A percentile compares a stretch with the other conserved stretches of the same genome.
Conservation (phyloP, 306 rosid genomes). For the Dalbergia cultrata region DNA sequence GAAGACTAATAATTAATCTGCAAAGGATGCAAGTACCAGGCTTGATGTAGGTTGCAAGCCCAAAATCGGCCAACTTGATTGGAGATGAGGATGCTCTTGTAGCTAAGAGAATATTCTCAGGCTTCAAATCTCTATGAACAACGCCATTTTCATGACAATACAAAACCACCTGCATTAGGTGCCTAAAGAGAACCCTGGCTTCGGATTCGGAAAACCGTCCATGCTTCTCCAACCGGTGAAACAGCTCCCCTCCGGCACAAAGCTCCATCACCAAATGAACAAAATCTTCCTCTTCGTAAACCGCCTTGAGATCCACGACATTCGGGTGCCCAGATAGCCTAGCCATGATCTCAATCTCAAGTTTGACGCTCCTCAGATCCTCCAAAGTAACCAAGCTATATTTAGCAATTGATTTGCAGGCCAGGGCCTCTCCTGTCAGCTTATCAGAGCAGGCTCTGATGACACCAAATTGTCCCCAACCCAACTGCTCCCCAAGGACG, state of each 20-base stretch:
- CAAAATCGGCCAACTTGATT: constrained; percentile 86
- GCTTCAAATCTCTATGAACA: constrained; percentile 92
- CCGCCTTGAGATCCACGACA: constrained; percentile 91
- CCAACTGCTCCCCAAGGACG: constrained; percentile 80
- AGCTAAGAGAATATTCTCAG: constrained; percentile 83
- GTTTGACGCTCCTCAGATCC: constrained; percentile 79
- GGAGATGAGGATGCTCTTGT: constrained; percentile 80
- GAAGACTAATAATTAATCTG: constrained; percentile 30
- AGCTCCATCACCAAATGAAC: constrained; percentile 97
- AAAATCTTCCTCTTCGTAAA: constrained; percentile 79
- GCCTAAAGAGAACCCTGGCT: constrained; percentile 79
- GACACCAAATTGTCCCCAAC: constrained; percentile 90
- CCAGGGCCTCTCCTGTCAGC: constrained; percentile 75
- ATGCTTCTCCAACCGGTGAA: constrained; percentile 79
- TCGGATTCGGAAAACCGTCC: constrained; percentile 79
- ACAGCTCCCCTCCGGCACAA: constrained; percentile 93
- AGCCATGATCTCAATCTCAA: constrained; percentile 89
- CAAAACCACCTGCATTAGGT: constrained; percentile 82
- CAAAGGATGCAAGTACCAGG: constrained; percentile 67
- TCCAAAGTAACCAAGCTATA: constrained; percentile 79
- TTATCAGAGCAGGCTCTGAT: constrained; percentile 75
- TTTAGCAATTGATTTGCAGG: constrained; percentile 88
- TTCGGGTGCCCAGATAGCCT: constrained; percentile 88
- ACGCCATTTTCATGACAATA: constrained; percentile 89
- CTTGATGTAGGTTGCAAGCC: constrained; percentile 88